These are phyloP conservation scores for Tephrocybe sp. DNA, from an alignment of 768 basidiomycete species.

Conservation along the genomic window DNA sequence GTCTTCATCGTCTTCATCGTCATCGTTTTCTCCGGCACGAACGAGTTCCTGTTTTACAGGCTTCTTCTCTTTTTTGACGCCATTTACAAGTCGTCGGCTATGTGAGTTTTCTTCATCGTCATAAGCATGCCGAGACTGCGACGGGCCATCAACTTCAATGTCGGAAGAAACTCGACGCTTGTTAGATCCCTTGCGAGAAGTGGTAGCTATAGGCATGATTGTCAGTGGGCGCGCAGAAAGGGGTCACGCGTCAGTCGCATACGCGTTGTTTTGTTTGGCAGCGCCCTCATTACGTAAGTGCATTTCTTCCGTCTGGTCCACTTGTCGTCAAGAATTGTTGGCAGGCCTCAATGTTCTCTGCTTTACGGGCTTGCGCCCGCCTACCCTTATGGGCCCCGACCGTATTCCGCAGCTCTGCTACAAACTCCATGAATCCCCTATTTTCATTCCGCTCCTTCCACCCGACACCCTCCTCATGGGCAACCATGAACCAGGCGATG, in stretches of 20 bases:
- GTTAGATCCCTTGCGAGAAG: slow-evolving; percentile 36
- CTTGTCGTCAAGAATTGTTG: too few relatives aligned
- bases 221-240: slow-evolving; percentile 15
- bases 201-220: slow-evolving; percentile 36
- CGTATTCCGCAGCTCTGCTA: slow-evolving; percentile 15
- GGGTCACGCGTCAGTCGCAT: slow-evolving; percentile 15
- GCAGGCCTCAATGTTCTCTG: slow-evolving; percentile 33
- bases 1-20: slow-evolving; percentile 35
- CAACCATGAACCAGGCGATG: slow-evolving; percentile 88
- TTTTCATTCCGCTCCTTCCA: slow-evolving; percentile 55
- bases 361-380: slow-evolving; percentile 31
- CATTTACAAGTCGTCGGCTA: slow-evolving; percentile 20
- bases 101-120: slow-evolving; percentile 42
- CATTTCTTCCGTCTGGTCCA: neutral
- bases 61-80: slow-evolving; percentile 34
- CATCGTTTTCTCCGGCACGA: slow-evolving; percentile 16
- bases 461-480: slow-evolving; percentile 49
- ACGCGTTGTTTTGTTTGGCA: slow-evolving; percentile 32
- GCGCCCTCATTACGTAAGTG: slow-evolving; percentile 4
- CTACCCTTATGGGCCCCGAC: slow-evolving; percentile 26
- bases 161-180: slow-evolving; percentile 53
- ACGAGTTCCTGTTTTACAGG: slow-evolving; percentile 21
- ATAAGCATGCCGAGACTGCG: slow-evolving; percentile 29
- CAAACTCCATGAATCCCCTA: slow-evolving; percentile 8
- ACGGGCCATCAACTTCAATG: slow-evolving; percentile 52